Base-by-base conservation (phyloP, 2,329 filamentous ascomycete species). In the Cryphonectria carpinicola region DNA sequence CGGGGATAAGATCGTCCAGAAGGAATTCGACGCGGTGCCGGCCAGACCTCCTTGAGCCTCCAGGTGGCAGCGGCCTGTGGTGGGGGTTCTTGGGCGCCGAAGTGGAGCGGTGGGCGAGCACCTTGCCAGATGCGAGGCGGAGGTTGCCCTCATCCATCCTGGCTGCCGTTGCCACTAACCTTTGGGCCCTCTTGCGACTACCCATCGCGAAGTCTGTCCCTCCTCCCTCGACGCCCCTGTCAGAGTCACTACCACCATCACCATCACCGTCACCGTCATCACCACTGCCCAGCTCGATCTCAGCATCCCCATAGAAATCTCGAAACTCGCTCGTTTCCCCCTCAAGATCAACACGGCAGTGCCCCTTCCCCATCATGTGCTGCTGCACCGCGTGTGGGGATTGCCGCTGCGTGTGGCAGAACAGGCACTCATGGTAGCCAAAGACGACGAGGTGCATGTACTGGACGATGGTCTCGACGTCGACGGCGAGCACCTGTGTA, bases 401-500 rank as follows among this genome's bases (percentile, higher is more conserved):
- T 0, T 76, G 75, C 43, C 83, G 80, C 52, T 81, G 76, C 19
- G 79, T 84, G 0, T 84, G 83, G 72, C 86, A 88, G 28, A 80
- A 81, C 52, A 88, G 78, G 70, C 87, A 89, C 75, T 87, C 84
- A 25, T 79, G 78, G 68, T 85, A 87, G 0, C 76, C 80, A 28
- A 79, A 82, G 19, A 88, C 83, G 28, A 88, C 76, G 11, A 86
- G 79, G 67, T 84, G 80, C 0, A 88, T 76, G 68, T 87, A 87
- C 56, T 78, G 74, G 49, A 88, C 77, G 1, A 88, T 76, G 0
- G 83, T 82, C 49, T 84, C 82, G 3, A 83, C 71, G 68, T 88
- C 85, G 13, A 86, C 82, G 1, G 79, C 71, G 0, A 88, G 77
- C 13, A 79, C 75, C 37, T 28, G 41, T 0, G 39, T 41, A 4